A percentile compares a stretch with the other conserved stretches of the same genome.
Conservation (phyloP, 169 alveolate genomes). For the Besnoitia besnoiti region DNA sequence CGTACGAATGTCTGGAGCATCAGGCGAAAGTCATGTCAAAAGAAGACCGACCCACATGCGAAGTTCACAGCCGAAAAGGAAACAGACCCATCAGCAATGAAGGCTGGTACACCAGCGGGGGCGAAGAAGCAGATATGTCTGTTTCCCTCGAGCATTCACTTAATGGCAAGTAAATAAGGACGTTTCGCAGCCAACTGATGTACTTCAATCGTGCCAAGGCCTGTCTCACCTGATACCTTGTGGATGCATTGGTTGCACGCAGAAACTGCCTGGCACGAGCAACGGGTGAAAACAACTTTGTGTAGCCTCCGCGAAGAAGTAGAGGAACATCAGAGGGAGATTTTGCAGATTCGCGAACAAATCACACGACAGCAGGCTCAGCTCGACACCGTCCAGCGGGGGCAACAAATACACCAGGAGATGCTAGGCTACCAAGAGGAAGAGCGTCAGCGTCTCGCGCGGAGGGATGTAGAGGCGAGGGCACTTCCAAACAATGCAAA, state of each 20-base stretch:
- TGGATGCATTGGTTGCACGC: background rate
- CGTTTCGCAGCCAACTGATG: background rate
- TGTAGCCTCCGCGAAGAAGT: background rate
- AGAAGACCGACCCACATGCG: too few species aligned
- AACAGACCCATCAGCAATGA: too few species aligned
- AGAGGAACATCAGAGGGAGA: background rate
- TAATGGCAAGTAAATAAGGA: background rate
- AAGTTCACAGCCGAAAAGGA: too few species aligned
- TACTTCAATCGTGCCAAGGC: too few species aligned
- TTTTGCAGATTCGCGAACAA: background rate
- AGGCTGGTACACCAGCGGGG: background rate
- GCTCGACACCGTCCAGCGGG: background rate
- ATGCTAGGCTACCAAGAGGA: background rate
- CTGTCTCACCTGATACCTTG: background rate
- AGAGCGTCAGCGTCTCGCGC: background rate
- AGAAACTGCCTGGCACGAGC: background rate
- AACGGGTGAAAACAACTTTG: background rate
- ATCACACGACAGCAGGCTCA: background rate
- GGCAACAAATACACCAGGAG: background rate
- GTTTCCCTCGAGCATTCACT: background rate
- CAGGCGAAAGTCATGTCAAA: too few species aligned
- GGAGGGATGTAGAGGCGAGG: background rate
- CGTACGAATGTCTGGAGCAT: too few species aligned
- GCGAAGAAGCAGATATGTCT: background rate
- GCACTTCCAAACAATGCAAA: background rate